These are phyloP conservation scores for Trichoderma arundinaceum DNA, from an alignment of 2,329 filamentous ascomycete species.

Conservation along the genomic window DNA sequence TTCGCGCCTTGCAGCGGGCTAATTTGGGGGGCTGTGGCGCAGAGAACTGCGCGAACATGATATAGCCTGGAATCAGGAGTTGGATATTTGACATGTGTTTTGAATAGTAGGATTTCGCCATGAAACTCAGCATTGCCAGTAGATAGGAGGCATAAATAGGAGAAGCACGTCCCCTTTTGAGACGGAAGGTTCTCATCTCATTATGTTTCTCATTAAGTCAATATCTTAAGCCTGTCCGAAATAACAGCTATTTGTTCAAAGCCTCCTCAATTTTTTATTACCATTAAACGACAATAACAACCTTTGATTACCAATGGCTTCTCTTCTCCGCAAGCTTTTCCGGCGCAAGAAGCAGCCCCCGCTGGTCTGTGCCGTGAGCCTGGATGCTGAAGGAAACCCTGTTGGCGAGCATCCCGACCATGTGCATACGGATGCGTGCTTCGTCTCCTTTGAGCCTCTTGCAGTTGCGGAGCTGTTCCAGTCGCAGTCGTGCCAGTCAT, in stretches of 20 bases:
- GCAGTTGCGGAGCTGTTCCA: slow-evolving; percentile 26
- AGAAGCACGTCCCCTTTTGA: slow-evolving; percentile 5
- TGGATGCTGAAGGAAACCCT: slow-evolving; percentile 24
- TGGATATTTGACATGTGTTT: slow-evolving; percentile 20
- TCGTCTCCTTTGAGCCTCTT: slow-evolving; percentile 24
- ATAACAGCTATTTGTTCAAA: not conserved
- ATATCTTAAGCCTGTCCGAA: not conserved
- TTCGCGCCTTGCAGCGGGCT: not conserved
- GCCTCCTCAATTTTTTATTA: not conserved
- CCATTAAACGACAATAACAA: not conserved
- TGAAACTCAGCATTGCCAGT: not conserved
- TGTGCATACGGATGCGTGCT: slow-evolving; percentile 24
- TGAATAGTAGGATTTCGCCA: not conserved
- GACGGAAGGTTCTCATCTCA: not conserved
- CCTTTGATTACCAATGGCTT: slow-evolving; percentile 17
- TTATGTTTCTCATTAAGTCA: not conserved
- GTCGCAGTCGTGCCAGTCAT: slow-evolving; percentile 24
- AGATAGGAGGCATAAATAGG: slow-evolving; percentile 16
- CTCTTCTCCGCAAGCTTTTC: slow-evolving; percentile 25
- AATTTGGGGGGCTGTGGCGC: slow-evolving; percentile 9
- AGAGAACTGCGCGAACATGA: not conserved
- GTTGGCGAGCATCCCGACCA: slow-evolving; percentile 26
- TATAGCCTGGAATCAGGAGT: slow-evolving; percentile 22
- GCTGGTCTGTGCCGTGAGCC: slow-evolving; percentile 20
- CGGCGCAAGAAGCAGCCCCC: slow-evolving; percentile 24